Base-by-base conservation (phyloP, 352 stramenopile genomes). In the Saprolegnia parasitica region DNA sequence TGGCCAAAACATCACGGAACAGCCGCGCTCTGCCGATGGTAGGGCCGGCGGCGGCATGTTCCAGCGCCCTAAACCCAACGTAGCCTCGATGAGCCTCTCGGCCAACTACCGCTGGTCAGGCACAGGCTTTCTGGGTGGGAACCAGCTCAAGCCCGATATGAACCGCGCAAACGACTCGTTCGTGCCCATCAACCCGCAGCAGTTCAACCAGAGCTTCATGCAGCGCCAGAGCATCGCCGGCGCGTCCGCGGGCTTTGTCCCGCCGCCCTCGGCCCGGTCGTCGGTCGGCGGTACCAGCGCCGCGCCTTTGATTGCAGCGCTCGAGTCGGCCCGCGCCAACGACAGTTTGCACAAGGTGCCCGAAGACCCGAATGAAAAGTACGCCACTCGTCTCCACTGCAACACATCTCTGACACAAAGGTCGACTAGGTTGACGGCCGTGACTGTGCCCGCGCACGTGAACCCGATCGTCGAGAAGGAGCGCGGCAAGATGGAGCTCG, bases 81-180 rank as follows among this genome's bases (percentile, higher is more conserved):
- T 89, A 52, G 75, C 75, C 50, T 82, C 78, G 18, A 73, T 71
- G 20, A 77, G 71, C 11, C 84, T 78, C 0, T 67, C 75, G 24
- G 78, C 73, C 24, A 84, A 89, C 72, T 93, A 93, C 68, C 83
- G 83, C 20, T 93, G 85, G 85, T 93, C 85, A 0, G 85, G 85
- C 23, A 93, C 85, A 29, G 85, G 85, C 45, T 93, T 93, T 42
- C 71, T 90, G 39, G 83, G 85, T 56, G 54, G 63, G 5, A 52
- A 70, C 29, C 63, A 70, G 10, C 47, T 70, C 6, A 70, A 57
- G 45, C 24, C 40, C 13, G 15, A 24, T 1, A 67, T 67, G 58
- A 70, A 29, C 21, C 23, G 63, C 32, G 21, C 16, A 5, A 55
- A 35, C 11, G 58, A 29, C 39, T 26, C n/a, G 21, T 70, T 70